These are phyloP conservation scores for Talaromyces piceae DNA, from an alignment of 2,329 filamentous ascomycete species.

Conservation along the genomic window DNA sequence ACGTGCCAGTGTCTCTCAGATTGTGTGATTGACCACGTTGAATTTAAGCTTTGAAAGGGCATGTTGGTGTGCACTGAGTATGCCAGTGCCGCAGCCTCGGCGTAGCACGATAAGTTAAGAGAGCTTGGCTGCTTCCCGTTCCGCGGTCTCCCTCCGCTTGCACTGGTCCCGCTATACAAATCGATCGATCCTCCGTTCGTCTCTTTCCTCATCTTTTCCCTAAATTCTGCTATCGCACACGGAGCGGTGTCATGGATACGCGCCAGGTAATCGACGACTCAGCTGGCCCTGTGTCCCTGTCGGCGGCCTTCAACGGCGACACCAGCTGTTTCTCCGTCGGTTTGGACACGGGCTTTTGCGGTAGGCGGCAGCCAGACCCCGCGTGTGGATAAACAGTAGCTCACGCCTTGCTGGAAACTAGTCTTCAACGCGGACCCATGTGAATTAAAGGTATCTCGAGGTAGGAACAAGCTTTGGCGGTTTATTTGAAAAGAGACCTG, in stretches of 20 bases:
- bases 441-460: slow-evolving; percentile 57
- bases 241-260: slow-evolving; percentile 65
- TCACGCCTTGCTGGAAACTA: slow-evolving; percentile 28
- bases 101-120: not conserved
- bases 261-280: slow-evolving; percentile 75
- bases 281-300: slow-evolving; percentile 66
- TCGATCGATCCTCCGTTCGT: not conserved
- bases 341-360: slow-evolving; percentile 75
- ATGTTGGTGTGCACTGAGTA: too few species aligned
- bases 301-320: slow-evolving; percentile 77
- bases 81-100: not conserved
- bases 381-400: slow-evolving; percentile 3
- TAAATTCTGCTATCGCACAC: too few species aligned
- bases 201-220: not conserved
- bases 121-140: not conserved
- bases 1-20: too few species aligned
- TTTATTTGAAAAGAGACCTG: not conserved
- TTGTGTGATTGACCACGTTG: too few species aligned
- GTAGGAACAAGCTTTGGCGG: slow-evolving; percentile 27
- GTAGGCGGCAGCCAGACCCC: slow-evolving; percentile 43
- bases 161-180: not conserved
- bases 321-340: slow-evolving; percentile 81
- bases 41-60: too few species aligned
- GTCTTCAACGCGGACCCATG: slow-evolving; percentile 69
- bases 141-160: not conserved